Conservation (phyloP, 768 basidiomycete genomes). For the Mycena venus region DNA sequence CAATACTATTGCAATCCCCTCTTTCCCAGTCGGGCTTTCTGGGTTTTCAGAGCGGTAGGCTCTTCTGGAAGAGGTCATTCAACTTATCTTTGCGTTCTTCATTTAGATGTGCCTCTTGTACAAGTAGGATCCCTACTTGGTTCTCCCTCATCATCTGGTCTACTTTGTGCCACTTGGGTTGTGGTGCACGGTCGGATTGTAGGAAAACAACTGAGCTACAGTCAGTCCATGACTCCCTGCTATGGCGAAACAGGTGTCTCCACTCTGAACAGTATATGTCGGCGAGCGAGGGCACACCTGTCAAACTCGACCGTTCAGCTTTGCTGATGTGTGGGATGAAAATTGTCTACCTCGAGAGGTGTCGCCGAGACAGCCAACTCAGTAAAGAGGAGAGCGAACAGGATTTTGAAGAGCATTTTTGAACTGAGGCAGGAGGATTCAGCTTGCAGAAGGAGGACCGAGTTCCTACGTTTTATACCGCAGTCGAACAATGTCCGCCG, state of each 20-base stretch:
- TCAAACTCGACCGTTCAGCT: background rate
- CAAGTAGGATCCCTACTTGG: background rate
- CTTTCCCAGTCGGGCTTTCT: constrained; percentile 6
- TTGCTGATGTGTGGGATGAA: background rate
- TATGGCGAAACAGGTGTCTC: background rate
- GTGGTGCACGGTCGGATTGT: background rate
- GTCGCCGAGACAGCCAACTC: background rate
- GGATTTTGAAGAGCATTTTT: background rate
- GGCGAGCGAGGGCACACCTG: background rate
- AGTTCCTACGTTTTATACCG: background rate
- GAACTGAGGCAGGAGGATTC: background rate
- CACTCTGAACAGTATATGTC: background rate
- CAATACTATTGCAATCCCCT: background rate
- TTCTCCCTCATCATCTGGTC: constrained; percentile 1
- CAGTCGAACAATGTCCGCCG: background rate
- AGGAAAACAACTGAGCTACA: background rate
- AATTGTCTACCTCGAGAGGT: background rate
- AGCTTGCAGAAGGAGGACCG: background rate
- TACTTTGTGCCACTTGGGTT: constrained; percentile 1
- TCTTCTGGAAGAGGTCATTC: background rate
- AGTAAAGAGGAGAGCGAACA: background rate
- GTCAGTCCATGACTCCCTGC: background rate
- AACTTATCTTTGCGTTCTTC: background rate
- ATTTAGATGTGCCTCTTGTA: background rate
- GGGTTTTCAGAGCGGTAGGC: background rate